A percentile compares a stretch with the other conserved stretches of the same genome.
Evolutionary conservation across 2,329 filamentous ascomycete genomes (phyloP).

Genomic region (Fusarium illudens): DNA sequence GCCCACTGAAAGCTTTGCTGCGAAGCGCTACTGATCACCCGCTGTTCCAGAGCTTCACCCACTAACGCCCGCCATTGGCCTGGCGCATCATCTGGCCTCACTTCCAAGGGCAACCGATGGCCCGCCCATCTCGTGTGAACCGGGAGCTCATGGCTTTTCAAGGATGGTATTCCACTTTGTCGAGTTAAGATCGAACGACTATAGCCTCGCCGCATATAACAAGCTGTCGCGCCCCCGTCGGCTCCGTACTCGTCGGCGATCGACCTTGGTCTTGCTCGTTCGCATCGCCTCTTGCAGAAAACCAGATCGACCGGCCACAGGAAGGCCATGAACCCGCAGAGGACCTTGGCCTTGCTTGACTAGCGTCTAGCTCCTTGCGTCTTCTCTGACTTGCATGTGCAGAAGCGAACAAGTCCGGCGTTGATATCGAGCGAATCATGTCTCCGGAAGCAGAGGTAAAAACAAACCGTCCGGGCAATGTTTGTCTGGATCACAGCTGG

Average conservation of each 20-base stretch:
- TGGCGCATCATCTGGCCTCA: slow-evolving; percentile 4
- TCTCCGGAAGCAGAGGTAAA: slow-evolving; percentile 15
- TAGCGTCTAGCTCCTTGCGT: slow-evolving; percentile 33
- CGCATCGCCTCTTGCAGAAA: neutral
- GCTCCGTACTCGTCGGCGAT: neutral
- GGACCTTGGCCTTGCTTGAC: slow-evolving; percentile 21
- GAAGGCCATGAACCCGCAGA: slow-evolving; percentile 33
- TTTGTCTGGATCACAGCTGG: slow-evolving; percentile 12
- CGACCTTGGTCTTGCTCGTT: slow-evolving; percentile 14
- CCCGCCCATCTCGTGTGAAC: slow-evolving; percentile 28
- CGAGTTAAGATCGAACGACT: slow-evolving; percentile 24
- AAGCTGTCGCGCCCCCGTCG: neutral
- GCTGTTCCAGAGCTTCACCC: slow-evolving; percentile 19
- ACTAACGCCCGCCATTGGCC: slow-evolving; percentile 17
- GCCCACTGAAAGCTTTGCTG: slow-evolving; percentile 32
- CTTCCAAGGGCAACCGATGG: slow-evolving; percentile 27
- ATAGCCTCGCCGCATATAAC: slow-evolving; percentile 2
- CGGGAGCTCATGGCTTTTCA: slow-evolving; percentile 17
- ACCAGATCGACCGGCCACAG: slow-evolving; percentile 7
- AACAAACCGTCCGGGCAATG: slow-evolving; percentile 17
- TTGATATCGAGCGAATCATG: slow-evolving; percentile 30
- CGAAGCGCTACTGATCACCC: slow-evolving; percentile 30
- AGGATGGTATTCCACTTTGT: slow-evolving; percentile 20
- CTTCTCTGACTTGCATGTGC: slow-evolving; percentile 38
- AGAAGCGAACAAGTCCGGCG: slow-evolving; percentile 16